Evolutionary conservation across 2,329 filamentous ascomycete species (phyloP).

Genomic region (Verticillium zaregamsianum): DNA sequence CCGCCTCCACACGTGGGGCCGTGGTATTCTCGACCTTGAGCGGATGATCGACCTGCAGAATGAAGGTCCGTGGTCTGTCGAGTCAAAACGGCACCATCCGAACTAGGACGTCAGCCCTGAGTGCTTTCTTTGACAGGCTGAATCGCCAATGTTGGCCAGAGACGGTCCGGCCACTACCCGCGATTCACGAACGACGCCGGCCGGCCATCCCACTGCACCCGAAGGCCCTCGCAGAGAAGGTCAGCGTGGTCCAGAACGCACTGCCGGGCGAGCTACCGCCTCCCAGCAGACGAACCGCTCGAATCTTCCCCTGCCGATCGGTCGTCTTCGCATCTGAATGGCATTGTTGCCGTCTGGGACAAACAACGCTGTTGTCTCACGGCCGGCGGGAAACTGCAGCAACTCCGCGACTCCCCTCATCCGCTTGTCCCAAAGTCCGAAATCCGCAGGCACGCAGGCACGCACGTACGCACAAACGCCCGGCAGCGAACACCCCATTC

Average conservation of each 20-base stretch:
- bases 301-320: not conserved
- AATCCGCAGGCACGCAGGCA: not conserved
- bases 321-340: not conserved
- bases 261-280: not conserved
- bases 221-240: not conserved
- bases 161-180: not conserved
- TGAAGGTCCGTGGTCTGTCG: not conserved
- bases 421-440: not conserved
- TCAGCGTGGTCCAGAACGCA: not conserved
- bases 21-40: not conserved
- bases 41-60: not conserved
- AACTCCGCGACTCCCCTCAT: not conserved
- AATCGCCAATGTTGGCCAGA: not conserved
- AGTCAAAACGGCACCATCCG: not conserved
- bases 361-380: not conserved
- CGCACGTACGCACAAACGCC: not conserved
- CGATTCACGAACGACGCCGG: not conserved
- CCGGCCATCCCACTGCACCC: not conserved
- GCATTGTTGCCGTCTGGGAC: not conserved
- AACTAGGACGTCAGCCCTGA: not conserved
- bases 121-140: not conserved
- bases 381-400: not conserved
- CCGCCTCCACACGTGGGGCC: not conserved
- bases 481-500: not conserved
- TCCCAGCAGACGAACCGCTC: no score